These are phyloP conservation scores for Cyclostephanos invisitatus DNA, from an alignment of 108 stramenopile species.

Conservation along the genomic window DNA sequence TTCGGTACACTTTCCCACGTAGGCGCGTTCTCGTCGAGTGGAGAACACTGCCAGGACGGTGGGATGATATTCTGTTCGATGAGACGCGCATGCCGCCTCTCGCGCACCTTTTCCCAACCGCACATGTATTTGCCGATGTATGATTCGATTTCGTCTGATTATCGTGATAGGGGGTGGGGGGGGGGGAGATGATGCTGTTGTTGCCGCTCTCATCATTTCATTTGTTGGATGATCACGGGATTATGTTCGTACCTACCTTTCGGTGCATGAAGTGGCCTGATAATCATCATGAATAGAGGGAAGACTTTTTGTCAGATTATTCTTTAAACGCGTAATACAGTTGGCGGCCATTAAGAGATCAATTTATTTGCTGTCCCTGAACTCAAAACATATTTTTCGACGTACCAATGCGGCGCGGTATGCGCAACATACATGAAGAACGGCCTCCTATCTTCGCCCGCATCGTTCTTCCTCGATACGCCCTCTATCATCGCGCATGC, in stretches of 20 bases:
- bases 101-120: slow-evolving; percentile 45
- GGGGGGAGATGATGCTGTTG: not conserved
- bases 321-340: not conserved
- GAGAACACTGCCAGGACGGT: slow-evolving; percentile 43
- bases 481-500: slow-evolving; percentile 44
- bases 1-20: slow-evolving; percentile 34
- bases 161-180: not conserved
- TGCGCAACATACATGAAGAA: slow-evolving; percentile 60
- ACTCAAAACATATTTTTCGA: no score
- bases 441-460: slow-evolving; percentile 13
- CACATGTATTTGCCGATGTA: slow-evolving; percentile 43
- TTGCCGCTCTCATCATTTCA: not conserved
- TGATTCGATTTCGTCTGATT: slow-evolving; percentile 40
- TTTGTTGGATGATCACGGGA: not conserved
- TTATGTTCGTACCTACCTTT: slow-evolving; percentile 16
- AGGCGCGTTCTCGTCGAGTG: slow-evolving; percentile 40
- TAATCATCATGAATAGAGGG: not conserved
- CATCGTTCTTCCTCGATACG: not conserved
- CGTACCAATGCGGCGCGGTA: slow-evolving; percentile 45
- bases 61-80: slow-evolving; percentile 37
- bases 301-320: not conserved
- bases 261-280: slow-evolving; percentile 49
- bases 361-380: no score
- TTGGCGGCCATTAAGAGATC: no score
- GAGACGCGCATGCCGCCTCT: slow-evolving; percentile 26